Evolutionary conservation across 768 basidiomycete species (phyloP).

Genomic region (Naganishia vishniacii): DNA sequence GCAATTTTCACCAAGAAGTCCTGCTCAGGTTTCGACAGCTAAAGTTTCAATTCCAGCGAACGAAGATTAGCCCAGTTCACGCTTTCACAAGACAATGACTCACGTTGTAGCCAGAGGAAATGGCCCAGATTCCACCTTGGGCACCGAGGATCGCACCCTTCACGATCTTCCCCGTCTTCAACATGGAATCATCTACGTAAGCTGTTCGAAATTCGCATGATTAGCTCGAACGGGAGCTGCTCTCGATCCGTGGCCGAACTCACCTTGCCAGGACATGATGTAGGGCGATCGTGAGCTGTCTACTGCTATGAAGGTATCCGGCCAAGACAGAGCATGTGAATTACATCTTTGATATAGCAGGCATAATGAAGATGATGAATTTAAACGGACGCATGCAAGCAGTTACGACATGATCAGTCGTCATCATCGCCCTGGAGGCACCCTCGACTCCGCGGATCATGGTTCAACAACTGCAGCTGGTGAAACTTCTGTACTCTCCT

Average conservation of each 20-base stretch:
- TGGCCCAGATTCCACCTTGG: conserved; percentile 72
- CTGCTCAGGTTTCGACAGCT: conserved; percentile 67
- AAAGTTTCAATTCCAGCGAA: conserved; percentile 4
- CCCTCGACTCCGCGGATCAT: too few species aligned
- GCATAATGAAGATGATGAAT: too few species aligned
- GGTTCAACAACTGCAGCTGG: too few species aligned
- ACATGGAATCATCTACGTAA: conserved; percentile 74
- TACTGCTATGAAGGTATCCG: not conserved
- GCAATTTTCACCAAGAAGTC: conserved; percentile 54
- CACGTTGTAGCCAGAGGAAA: conserved; percentile 59
- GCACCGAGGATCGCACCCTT: conserved; percentile 72
- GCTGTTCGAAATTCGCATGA: conserved; percentile 51
- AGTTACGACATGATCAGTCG: too few species aligned
- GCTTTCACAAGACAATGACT: conserved; percentile 32
- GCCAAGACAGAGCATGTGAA: not conserved
- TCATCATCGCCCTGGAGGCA: too few species aligned
- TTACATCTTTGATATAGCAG: too few species aligned
- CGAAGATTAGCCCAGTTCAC: not conserved
- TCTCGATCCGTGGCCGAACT: conserved; percentile 7
- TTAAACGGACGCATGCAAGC: too few species aligned
- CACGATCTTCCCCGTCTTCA: conserved; percentile 66
- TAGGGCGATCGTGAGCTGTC: too few species aligned
- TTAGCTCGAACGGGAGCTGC: not conserved
- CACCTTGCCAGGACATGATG: conserved; percentile 46
- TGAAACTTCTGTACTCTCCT: too few species aligned